Conservation (phyloP, 2,329 filamentous ascomycete genomes). For the Pyrenochaeta sp. region DNA sequence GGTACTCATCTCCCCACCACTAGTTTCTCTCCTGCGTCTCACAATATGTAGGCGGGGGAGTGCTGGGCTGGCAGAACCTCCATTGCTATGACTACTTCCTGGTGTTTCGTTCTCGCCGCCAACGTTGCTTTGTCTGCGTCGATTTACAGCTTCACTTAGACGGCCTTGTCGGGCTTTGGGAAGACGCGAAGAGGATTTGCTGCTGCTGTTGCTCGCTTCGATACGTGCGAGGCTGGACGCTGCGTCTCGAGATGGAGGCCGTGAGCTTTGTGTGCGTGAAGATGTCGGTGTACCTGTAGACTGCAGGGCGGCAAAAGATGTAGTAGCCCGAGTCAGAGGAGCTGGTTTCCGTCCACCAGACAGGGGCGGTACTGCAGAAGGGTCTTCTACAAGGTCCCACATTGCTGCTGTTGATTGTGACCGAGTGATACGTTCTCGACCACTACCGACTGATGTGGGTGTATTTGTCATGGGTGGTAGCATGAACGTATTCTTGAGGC, state of each 20-base stretch:
- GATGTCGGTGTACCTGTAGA: constrained; percentile 21
- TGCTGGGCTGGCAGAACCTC: constrained; percentile 19
- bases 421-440: constrained; percentile 36
- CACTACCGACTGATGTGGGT: constrained; percentile 28
- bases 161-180: constrained; percentile 45
- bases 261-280: constrained; percentile 24
- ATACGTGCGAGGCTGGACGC: constrained; percentile 33
- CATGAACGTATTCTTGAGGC: constrained; percentile 38
- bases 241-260: constrained; percentile 42
- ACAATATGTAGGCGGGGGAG: constrained; percentile 45
- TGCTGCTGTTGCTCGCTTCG: constrained; percentile 31
- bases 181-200: constrained; percentile 29
- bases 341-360: constrained; percentile 27
- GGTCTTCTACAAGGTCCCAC: constrained; percentile 46
- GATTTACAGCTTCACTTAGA: constrained; percentile 37
- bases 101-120: constrained; percentile 36
- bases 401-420: constrained; percentile 42
- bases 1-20: constrained; percentile 42
- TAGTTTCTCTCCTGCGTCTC: constrained; percentile 44
- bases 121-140: constrained; percentile 35
- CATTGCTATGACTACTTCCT: constrained; percentile 1
- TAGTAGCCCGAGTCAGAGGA: constrained; percentile 35
- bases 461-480: constrained; percentile 38
- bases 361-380: constrained; percentile 28
- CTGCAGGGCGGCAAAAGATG: constrained; percentile 35